phyloP scores from a whole-genome alignment of 2,329 filamentous ascomycete species.

The Cadophora sp. region DNA sequence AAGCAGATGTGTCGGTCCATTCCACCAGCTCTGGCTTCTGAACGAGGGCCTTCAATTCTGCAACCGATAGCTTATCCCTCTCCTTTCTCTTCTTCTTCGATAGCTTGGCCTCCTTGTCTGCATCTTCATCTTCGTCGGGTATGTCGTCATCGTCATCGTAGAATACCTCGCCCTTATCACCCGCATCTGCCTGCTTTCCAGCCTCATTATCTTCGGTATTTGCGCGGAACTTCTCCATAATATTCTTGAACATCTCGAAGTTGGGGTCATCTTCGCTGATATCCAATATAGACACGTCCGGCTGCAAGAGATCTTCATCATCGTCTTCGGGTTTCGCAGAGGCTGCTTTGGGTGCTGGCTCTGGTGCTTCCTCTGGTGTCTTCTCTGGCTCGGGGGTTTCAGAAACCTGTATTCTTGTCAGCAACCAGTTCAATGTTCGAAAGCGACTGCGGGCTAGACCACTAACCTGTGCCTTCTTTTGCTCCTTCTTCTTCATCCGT shows the following conservation, averaged over 20 bases:
- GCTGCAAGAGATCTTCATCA: conserved; percentile 51
- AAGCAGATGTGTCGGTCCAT: conserved; percentile 94
- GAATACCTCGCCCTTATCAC: conserved; percentile 84
- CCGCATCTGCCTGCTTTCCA: conserved; percentile 68
- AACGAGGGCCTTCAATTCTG: conserved; percentile 92
- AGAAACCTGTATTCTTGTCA: conserved; percentile 46
- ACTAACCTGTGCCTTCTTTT: conserved; percentile 71
- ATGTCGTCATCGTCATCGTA: conserved; percentile 87
- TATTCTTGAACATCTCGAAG: conserved; percentile 81
- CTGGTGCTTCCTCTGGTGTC: conserved; percentile 37
- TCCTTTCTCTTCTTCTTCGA: conserved; percentile 96
- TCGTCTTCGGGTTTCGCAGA: conserved; percentile 42
- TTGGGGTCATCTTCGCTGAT: conserved; percentile 75
- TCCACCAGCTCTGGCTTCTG: conserved; percentile 93
- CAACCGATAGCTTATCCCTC: conserved; percentile 90
- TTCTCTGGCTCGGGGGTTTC: conserved; percentile 41
- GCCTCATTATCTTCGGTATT: conserved; percentile 67
- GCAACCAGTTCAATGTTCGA: neutral
- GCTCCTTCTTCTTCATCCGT: conserved; percentile 92
- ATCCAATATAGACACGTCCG: conserved; percentile 54
- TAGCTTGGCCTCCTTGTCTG: conserved; percentile 68
- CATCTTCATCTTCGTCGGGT: conserved; percentile 81
- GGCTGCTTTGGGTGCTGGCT: conserved; percentile 46
- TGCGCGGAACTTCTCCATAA: conserved; percentile 81
- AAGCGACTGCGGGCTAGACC: neutral